Evolutionary conservation across 768 basidiomycete species (phyloP), one percentile per base, ranked within the genome.

Genomic region (Leucocoprinus leucothites): DNA sequence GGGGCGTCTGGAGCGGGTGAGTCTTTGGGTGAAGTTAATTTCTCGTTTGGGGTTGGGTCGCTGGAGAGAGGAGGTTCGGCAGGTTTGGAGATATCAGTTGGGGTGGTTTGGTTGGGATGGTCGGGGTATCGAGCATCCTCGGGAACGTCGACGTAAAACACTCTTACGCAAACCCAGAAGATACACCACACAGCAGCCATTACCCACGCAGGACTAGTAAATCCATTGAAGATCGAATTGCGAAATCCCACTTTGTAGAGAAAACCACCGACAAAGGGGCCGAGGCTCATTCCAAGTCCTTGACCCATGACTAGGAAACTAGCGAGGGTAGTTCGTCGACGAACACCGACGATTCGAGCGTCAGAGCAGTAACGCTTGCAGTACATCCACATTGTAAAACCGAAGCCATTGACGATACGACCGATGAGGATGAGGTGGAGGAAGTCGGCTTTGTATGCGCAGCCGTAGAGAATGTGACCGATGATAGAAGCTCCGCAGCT

Each of bases 381-480:
- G 67, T 86, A 87, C 83, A 89, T 80, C 73, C 80, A 85, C 25
- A 78, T 71, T 1, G 82, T 77, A 61, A 84, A 86, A 5, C 78
- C 77, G 40, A 86, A 62, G 1, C 86, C 86, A 36, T 72, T 75
- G 31, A 86, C 77, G 51, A 84, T 81, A 13, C 87, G 84, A 5
- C 84, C 85, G 34, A 87, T 73, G 53, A 89, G 80, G 60, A 87
- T 85, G 59, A 87, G 73, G 64, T 88, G 87, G 8, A 89, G 76
- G 64, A 74, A 82, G 61, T 80, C 72, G 24, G 78, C 72, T n/a
- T 65, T 71, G 64, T 86, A 87, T 0, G 86, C 86, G 31, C 81
- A 66, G 11, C 76, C 84, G 62, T 87, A 86, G 6, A 84, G 69
- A 57, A 86, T 65, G 56, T 82, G 78, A 0, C 85, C 86, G 25